Base-by-base conservation (phyloP, 2,329 filamentous ascomycete species). In the Pestalotiopsis sp. region DNA sequence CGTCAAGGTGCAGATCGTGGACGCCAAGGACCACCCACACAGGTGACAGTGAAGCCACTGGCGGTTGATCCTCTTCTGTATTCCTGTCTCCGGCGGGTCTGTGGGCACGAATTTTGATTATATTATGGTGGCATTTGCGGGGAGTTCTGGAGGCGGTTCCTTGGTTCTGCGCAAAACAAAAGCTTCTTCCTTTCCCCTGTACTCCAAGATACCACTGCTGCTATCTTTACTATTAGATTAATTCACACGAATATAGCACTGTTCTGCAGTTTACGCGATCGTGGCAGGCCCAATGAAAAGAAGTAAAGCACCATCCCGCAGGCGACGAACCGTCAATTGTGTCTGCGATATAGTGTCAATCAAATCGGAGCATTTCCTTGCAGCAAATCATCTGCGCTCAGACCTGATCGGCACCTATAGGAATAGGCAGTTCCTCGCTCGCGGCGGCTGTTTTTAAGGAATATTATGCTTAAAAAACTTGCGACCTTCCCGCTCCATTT, bases 1-100 rank as follows among this genome's bases (percentile, higher is more conserved):
- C 44, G 65, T 66, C 35, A 59, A 66, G n/a, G 64, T 66, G 4
- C 64, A 66, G 64, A 30, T 66, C 20, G 24, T 59, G 30, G 64
- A 66, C 30, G 56, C 44, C 24, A 35, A 20, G 10, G 56, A 66
- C 52, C 52, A 66, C n/a, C 56, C 52, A 1, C 38, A 59, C 11
- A 38, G 24, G 9, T 65, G 48, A 44, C 44, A 57, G n/a, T 9
- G 6, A 13, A 24, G 2, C 57, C 2, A 65, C 39, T 24, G 17
- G 7, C 17, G 2, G 17, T 3, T n/a, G n/a, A n/a, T n/a, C 3
- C 1, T 7, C 44, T 52, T 7, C 17, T 20, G 17, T 52, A 5
- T 3, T 52, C 3, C 44, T 52, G 44, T 52, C 44, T 52, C 44
- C 20, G 26, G 20, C 6, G 56, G 56, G 13, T 58, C 24, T 52